Conservation (phyloP, 1,284 basidiomycete species). For the Ustilago crameri region DNA sequence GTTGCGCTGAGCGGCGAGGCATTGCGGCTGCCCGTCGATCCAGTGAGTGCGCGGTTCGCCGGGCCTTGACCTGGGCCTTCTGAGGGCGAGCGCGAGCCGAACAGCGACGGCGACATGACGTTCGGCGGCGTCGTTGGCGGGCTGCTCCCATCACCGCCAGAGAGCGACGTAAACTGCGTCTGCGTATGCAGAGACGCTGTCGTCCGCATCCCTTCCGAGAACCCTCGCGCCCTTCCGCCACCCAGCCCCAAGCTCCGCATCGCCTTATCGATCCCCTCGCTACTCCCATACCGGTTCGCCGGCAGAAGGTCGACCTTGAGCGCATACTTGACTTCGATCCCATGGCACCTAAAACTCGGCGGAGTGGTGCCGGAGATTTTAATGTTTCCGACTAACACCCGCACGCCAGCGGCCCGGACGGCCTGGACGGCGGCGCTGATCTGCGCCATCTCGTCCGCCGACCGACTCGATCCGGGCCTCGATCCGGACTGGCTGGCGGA, state of each 20-base stretch:
- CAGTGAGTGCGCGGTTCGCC: conserved; percentile 6
- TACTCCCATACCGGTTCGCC: conserved; percentile 24
- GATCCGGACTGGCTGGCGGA: conserved; percentile 35
- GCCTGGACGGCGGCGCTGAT: conserved; percentile 37
- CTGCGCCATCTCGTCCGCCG: conserved; percentile 38
- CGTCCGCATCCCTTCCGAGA: conserved; percentile 38
- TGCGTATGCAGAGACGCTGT: conserved; percentile 51
- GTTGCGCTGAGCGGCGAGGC: conserved; percentile 22
- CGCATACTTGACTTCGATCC: conserved; percentile 63
- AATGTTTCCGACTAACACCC: conserved; percentile 54
- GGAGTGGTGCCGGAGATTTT: conserved; percentile 51
- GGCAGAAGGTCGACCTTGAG: conserved; percentile 62
- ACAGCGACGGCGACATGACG: conserved; percentile 23
- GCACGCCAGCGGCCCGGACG: conserved; percentile 44
- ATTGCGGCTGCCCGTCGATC: conserved; percentile 20
- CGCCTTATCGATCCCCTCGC: conserved; percentile 40
- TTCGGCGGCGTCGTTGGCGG: conserved; percentile 43
- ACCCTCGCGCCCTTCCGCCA: conserved; percentile 28
- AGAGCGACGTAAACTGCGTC: conserved; percentile 49
- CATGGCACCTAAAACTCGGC: conserved; percentile 60
- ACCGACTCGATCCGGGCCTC: conserved; percentile 39
- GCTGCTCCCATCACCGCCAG: conserved; percentile 28
- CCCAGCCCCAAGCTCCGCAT: conserved; percentile 30
- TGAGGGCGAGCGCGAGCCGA: conserved; percentile 24
- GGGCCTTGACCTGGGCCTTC: conserved; percentile 10